Conservation (phyloP, 371 early-diverging fungal species). For the Choanephora cucurbitarum region DNA sequence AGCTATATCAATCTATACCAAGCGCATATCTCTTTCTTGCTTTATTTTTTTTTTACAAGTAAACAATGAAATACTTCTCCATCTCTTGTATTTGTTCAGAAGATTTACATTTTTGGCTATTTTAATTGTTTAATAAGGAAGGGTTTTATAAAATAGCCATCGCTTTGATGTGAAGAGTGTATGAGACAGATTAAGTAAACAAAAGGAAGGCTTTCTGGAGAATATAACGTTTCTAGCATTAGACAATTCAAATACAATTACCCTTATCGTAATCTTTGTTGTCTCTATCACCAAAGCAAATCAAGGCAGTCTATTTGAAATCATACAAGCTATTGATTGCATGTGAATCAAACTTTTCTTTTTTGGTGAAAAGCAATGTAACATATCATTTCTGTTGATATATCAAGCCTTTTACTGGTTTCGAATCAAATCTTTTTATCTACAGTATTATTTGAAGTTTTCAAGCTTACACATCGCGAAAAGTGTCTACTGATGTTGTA, state of each 20-base stretch:
- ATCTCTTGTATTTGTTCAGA: too few species aligned
- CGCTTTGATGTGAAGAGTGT: too few species aligned
- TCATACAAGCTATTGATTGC: conserved; percentile 43
- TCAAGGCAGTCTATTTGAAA: conserved; percentile 35
- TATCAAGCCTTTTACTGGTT: conserved; percentile 28
- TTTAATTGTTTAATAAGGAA: too few species aligned
- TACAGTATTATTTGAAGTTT: conserved; percentile 42
- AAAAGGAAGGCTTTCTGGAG: conserved; percentile 28
- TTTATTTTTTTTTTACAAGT: too few species aligned
- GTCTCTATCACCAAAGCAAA: conserved; percentile 40
- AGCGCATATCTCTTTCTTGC: too few species aligned
- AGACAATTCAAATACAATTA: conserved; percentile 27
- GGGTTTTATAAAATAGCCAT: too few species aligned
- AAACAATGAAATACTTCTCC: too few species aligned
- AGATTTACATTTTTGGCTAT: background rate
- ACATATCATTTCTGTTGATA: conserved; percentile 14
- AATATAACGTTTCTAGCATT: conserved; percentile 33
- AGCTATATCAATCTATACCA: too few species aligned
- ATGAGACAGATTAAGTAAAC: conserved; percentile 11
- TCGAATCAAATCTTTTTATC: conserved; percentile 32
- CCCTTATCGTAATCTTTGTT: conserved; percentile 33
- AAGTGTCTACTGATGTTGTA: conserved; percentile 39
- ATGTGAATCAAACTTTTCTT: conserved; percentile 36
- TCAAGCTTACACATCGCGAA: conserved; percentile 37
- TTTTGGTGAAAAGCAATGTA: too few species aligned